Evolutionary conservation across 2,329 filamentous ascomycete species (phyloP).

Genomic region (Sordariomycetes sp.): DNA sequence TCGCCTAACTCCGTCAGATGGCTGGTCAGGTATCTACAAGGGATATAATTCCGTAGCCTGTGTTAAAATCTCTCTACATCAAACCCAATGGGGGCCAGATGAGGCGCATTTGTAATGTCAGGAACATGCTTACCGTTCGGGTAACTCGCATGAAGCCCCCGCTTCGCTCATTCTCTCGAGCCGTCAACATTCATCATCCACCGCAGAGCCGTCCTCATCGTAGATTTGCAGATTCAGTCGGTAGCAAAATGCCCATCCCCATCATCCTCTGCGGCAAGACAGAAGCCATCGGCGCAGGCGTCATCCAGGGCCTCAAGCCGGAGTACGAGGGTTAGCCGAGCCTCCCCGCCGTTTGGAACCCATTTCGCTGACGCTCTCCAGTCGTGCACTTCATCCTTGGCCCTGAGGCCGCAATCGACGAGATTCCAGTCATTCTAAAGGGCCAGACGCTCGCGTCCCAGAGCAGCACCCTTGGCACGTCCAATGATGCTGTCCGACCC

Average conservation of each 20-base stretch:
- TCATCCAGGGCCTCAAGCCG: conserved; percentile 14
- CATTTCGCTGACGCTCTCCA: conserved; percentile 1
- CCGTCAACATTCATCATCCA: too few species aligned
- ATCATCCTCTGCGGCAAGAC: conserved; percentile 14
- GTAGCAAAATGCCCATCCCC: conserved; percentile 5
- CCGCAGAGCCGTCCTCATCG: too few species aligned
- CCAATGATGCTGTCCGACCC: conserved; percentile 7
- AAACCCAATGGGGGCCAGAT: too few species aligned
- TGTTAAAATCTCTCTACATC: too few species aligned
- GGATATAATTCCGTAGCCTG: too few species aligned
- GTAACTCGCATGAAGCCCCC: too few species aligned
- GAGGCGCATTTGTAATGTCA: too few species aligned
- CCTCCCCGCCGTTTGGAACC: not conserved
- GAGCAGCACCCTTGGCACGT: conserved; percentile 9
- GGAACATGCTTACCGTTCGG: too few species aligned
- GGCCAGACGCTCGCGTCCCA: conserved; percentile 6
- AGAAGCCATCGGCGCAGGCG: conserved; percentile 11
- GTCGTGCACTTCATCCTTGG: conserved; percentile 13
- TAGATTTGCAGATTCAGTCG: not conserved
- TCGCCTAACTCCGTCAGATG: too few species aligned
- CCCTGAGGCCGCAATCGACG: conserved; percentile 7
- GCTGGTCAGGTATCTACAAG: too few species aligned
- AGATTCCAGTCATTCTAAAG: conserved; percentile 12
- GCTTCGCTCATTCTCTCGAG: too few species aligned
- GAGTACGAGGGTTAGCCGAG: conserved; percentile 13